These are phyloP conservation scores for Ustilago esculenta DNA, from an alignment of 1,284 basidiomycete species.

Conservation along the genomic window DNA sequence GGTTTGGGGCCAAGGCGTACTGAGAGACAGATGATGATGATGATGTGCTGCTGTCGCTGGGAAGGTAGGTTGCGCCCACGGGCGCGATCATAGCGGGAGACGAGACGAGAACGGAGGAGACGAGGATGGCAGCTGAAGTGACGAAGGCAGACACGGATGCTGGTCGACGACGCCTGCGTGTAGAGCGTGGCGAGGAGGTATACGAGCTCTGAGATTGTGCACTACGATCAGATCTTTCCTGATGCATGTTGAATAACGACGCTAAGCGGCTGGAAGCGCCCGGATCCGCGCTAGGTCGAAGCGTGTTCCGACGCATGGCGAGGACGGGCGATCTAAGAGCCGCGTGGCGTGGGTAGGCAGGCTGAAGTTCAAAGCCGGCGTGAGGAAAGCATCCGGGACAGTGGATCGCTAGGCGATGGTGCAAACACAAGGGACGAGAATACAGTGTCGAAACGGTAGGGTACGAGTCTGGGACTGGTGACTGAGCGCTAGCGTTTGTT, in stretches of 20 bases:
- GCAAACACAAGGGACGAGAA: not conserved
- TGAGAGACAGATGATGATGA: not conserved
- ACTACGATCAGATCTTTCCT: too few relatives aligned
- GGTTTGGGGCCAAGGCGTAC: constrained; percentile 6
- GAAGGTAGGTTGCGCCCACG: constrained; percentile 6
- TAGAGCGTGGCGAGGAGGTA: not conserved
- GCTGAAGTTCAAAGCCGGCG: not conserved
- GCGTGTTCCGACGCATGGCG: constrained; percentile 22
- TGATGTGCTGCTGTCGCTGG: not conserved
- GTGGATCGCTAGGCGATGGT: constrained; percentile 5
- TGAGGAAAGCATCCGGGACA: constrained; percentile 6
- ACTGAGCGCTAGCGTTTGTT: not conserved
- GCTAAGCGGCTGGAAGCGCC: not conserved
- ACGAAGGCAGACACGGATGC: constrained; percentile 15
- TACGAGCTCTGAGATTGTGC: not conserved
- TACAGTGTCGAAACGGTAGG: not conserved
- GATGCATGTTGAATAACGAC: not conserved
- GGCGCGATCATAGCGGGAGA: constrained; percentile 38
- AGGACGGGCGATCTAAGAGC: constrained; percentile 2
- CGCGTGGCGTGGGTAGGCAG: constrained; percentile 4
- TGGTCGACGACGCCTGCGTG: constrained; percentile 7
- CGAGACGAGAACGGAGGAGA: constrained; percentile 46
- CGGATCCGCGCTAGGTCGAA: constrained; percentile 9
- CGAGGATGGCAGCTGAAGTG: constrained; percentile 31
- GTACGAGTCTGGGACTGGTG: not conserved